Evolutionary conservation across 78 protist genomes (phyloP).

Genomic region (Dictyostelium brefeldianum): DNA sequence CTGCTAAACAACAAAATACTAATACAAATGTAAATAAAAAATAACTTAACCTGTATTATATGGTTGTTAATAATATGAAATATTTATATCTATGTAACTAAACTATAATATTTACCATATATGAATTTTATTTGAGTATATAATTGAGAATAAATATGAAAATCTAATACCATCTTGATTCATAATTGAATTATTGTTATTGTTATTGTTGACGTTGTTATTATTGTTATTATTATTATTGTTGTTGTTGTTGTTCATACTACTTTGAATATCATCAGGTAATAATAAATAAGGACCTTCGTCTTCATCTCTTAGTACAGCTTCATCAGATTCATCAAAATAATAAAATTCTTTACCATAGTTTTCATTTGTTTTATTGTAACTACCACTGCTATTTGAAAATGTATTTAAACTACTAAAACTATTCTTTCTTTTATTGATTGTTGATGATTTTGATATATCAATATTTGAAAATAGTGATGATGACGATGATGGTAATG

Average conservation of each 20-base stretch:
- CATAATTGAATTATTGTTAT: neutral
- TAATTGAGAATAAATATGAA: neutral
- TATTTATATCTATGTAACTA: too few relatives aligned
- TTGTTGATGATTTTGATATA: neutral
- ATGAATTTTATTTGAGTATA: slow-evolving; percentile 17
- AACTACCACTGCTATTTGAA: too few relatives aligned
- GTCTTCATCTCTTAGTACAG: neutral
- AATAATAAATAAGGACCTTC: neutral
- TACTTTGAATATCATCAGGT: too few relatives aligned
- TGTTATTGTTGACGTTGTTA: slow-evolving; percentile 8
- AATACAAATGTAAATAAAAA: slow-evolving; percentile 23
- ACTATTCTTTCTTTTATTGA: neutral
- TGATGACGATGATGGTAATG: neutral
- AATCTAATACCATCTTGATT: neutral
- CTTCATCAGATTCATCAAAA: neutral
- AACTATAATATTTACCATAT: slow-evolving; percentile 5
- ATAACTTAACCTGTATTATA: slow-evolving; percentile 51
- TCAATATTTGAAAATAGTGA: neutral
- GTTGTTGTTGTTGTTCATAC: neutral
- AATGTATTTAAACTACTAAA: neutral
- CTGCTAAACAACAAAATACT: slow-evolving; percentile 52
- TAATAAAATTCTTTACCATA: neutral
- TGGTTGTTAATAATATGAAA: too few relatives aligned
- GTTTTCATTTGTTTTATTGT: too few relatives aligned
- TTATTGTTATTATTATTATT: neutral